Evolutionary conservation across 768 basidiomycete genomes (phyloP).

Genomic region (Rhizopogon salebrosus): DNA sequence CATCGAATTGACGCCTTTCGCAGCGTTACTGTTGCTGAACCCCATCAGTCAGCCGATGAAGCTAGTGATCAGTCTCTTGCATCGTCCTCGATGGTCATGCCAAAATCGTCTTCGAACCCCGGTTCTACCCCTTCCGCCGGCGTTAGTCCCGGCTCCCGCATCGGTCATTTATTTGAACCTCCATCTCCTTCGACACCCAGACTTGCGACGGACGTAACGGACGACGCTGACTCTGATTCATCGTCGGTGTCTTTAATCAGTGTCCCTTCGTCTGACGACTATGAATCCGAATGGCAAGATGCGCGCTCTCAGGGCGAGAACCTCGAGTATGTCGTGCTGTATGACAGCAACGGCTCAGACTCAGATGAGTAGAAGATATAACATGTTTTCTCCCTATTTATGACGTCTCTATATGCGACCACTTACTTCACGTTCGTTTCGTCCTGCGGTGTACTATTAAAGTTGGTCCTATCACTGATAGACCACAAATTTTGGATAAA

Average conservation of each 20-base stretch:
- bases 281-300: slow-evolving; percentile 56
- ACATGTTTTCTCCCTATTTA: slow-evolving; percentile 1
- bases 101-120: slow-evolving; percentile 30
- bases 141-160: slow-evolving; percentile 2
- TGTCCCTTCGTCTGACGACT: slow-evolving; percentile 50
- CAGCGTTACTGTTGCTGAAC: slow-evolving; percentile 66
- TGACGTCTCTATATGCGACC: slow-evolving; percentile 7
- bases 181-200: slow-evolving; percentile 15
- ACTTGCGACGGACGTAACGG: slow-evolving; percentile 35
- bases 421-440: neutral
- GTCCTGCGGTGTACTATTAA: neutral
- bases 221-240: slow-evolving; percentile 29
- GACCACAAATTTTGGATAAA: no score
- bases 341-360: slow-evolving; percentile 58
- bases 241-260: slow-evolving; percentile 60
- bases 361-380: slow-evolving; percentile 19
- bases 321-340: slow-evolving; percentile 68
- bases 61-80: slow-evolving; percentile 49
- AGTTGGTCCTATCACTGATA: neutral
- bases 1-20: slow-evolving; percentile 2
- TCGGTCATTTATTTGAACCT: slow-evolving; percentile 2
- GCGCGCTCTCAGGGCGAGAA: slow-evolving; percentile 38
- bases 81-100: slow-evolving; percentile 67
- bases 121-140: slow-evolving; percentile 9
- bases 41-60: slow-evolving; percentile 26